Evolutionary conservation across 495 filamentous ascomycete species (phyloP), one percentile per base, ranked within the genome.

Genomic region (Astrothelium macrocarpum): DNA sequence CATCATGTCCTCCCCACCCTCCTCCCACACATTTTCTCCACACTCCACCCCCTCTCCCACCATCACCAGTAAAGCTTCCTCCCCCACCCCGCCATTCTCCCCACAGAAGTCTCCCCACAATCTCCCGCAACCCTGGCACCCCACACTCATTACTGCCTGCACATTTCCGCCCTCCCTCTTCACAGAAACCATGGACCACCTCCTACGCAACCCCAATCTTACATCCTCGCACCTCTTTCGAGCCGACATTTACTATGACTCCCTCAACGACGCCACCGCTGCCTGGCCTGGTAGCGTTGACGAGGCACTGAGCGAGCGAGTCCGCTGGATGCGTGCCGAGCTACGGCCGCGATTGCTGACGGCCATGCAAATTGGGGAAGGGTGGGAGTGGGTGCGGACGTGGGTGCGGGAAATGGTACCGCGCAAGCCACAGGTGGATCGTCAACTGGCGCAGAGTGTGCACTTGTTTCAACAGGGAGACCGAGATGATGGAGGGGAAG

Each of bases 171-270:
- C 81, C 1, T 73, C 79, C 39, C 75, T 81, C 58, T 90, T 92
- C 71, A 70, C 78, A 36, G 72, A 80, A 32, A 82, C 89, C 56
- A 85, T 90, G 79, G 71, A 83, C 60, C 90, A 90, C 64, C 81
- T 95, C 49, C 81, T 95, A 67, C 79, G 79, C 56, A 95, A 96
- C 72, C 91, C 92, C 9, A 95, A 96, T 65, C 82, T 93, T 78
- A 93, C 88, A 66, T 89, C 89, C 2, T 86, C 80, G 18, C 86
- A 87, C 78, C 80, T 96, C 2, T 91, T 95, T 71, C 84, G 93
- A 25, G 91, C 92, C 12, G 91, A 97, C 74, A 90, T 96, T 53
- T 79, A 90, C 29, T 83, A 80, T 62, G 79, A 87, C 66, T 84
- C 79, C 67, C 65, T 69, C 59, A 67, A 71, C 10, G 71, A 72